Base-by-base conservation (phyloP, 495 filamentous ascomycete genomes). In the Xylaria venustula region DNA sequence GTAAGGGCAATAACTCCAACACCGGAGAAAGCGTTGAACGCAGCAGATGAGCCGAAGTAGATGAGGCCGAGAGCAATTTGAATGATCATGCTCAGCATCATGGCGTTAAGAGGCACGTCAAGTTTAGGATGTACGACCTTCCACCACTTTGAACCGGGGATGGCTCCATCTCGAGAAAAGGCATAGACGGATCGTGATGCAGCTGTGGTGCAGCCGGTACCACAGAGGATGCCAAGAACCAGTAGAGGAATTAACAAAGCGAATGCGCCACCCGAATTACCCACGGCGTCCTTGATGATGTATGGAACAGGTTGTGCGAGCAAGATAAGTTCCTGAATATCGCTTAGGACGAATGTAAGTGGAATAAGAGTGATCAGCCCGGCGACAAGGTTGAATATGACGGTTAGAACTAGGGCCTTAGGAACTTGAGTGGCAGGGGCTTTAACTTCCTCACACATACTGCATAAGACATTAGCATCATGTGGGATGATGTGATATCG, bases 1-100 rank as follows among this genome's bases (percentile, higher is more conserved):
- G 84, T 84, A 49, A 88, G 71, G 9, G 76, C 80, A 36, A 88
- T 86, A 47, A 87, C 83, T 12, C 83, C 85, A 2, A 87, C 83
- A 8, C 84, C 85, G 17, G 82, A 83, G 64, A 89, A 88, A 11
- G 83, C 85, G 48, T 83, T 87, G 71, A 80, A 81, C 22, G 78
- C 81, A 12, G 78, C 72, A 7, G 72, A 62, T 1, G 79, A 81
- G 36, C 81, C 81, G 63, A 84, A 82, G 67, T 83, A 82, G 62
- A 84, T 82, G 66, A 78, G 69, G 57, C 73, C 80, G 42, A 75
- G 70, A 5, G 79, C 23, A 46, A 80, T 72, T 61, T 82, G 71
- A 36, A 83, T 68, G 17, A 64, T 75, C 70, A 77, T 79, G 50
- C 75, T 77, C 12, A 83, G 68, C 71, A 82, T 75, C 73, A 82